These are phyloP conservation scores for Marasmius sp. DNA, from an alignment of 1,284 basidiomycete genomes.

Conservation along the genomic window DNA sequence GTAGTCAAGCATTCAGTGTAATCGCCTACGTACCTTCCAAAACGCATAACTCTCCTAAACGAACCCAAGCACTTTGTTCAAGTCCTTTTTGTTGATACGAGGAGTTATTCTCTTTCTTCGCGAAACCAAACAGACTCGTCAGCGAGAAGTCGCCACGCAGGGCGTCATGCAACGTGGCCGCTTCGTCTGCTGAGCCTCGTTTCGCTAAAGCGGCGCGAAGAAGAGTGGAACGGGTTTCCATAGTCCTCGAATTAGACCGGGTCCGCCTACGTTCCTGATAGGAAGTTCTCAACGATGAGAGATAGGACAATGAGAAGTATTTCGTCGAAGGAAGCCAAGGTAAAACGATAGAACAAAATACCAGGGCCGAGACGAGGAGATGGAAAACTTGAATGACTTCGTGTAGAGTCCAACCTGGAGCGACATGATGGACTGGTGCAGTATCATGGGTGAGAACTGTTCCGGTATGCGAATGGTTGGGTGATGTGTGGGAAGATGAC, in stretches of 20 bases:
- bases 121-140: slow-evolving; percentile 29
- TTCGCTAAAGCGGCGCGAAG: slow-evolving; percentile 24
- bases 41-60: slow-evolving; percentile 51
- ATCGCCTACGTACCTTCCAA: slow-evolving; percentile 35
- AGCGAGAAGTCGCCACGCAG: slow-evolving; percentile 39
- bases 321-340: slow-evolving; percentile 35
- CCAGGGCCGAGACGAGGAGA: slow-evolving; percentile 57
- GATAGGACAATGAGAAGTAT: slow-evolving; percentile 7
- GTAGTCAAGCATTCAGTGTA: slow-evolving; percentile 3
- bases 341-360: slow-evolving; percentile 57
- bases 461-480: slow-evolving; percentile 33
- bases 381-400: slow-evolving; percentile 60
- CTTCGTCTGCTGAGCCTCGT: slow-evolving; percentile 39
- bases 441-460: slow-evolving; percentile 32
- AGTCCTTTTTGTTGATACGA: slow-evolving; percentile 40
- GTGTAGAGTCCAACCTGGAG: slow-evolving; percentile 40
- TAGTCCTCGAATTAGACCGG: neutral
- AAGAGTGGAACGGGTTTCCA: slow-evolving; percentile 12
- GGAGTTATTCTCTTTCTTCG: slow-evolving; percentile 24
- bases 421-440: slow-evolving; percentile 15
- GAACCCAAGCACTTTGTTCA: slow-evolving; percentile 52
- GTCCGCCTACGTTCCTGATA: slow-evolving; percentile 1
- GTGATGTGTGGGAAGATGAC: slow-evolving; percentile 27
- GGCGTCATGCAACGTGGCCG: slow-evolving; percentile 35
- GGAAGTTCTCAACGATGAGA: neutral